Percentiles rank a stretch among this genome's conserved stretches.
Conservation (phyloP, 1,284 basidiomycete species). For the Melanopsichium pennsylvanicum region DNA sequence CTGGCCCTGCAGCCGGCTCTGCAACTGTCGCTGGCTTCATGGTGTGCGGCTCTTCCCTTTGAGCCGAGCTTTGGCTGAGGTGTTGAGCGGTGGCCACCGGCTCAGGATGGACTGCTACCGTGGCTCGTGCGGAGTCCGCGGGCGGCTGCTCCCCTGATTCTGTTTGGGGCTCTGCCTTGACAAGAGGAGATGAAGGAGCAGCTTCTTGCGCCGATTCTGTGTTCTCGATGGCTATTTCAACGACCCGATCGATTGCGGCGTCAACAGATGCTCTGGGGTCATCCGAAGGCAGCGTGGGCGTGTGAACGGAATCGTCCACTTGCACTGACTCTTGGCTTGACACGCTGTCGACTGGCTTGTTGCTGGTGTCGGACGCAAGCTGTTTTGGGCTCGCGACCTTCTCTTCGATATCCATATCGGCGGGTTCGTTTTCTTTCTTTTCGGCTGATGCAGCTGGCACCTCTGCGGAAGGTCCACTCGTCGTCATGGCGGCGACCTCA, state of each 20-base stretch:
- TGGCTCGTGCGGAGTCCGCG: not conserved
- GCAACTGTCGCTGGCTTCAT: not conserved
- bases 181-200: not conserved
- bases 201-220: not conserved
- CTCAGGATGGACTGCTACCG: not conserved
- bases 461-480: not conserved
- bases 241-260: not conserved
- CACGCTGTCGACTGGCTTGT: constrained; percentile 1
- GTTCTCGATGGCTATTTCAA: not conserved
- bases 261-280: constrained; percentile 3
- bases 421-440: not conserved
- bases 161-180: constrained; percentile 19
- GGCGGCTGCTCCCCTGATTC: constrained; percentile 2
- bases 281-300: constrained; percentile 21
- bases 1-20: not conserved
- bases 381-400: not conserved
- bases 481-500: not conserved
- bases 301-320: constrained; percentile 25
- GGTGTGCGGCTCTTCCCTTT: not conserved
- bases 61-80: not conserved
- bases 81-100: not conserved
- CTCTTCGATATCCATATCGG: constrained; percentile 34
- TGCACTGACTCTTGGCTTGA: constrained; percentile 11
- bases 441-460: not conserved
- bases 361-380: not conserved